These are phyloP conservation scores for Aspergillus tamarii DNA, from an alignment of 2,329 filamentous ascomycete species.

Conservation along the genomic window DNA sequence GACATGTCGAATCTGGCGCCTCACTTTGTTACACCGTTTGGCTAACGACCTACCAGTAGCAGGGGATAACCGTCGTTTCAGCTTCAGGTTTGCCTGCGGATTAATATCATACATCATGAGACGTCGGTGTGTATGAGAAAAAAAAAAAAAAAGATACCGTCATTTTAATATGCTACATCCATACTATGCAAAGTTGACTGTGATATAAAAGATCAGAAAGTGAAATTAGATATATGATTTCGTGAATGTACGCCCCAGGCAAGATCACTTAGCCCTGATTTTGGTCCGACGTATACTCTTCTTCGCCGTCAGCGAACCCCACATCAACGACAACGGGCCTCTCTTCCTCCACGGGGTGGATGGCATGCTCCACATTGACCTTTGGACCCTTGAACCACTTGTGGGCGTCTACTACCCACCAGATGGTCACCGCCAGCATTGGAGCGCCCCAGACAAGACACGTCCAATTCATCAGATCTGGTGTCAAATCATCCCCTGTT, in stretches of 20 bases:
- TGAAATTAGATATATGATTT: neutral
- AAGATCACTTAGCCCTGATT: neutral
- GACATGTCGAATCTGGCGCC: neutral
- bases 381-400: conserved; percentile 74
- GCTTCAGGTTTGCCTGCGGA: neutral
- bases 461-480: conserved; percentile 68
- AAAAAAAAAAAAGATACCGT: neutral
- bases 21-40: neutral
- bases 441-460: conserved; percentile 67
- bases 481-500: conserved; percentile 57
- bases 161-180: neutral
- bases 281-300: conserved; percentile 5
- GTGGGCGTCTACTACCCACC: conserved; percentile 66
- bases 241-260: neutral
- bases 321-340: conserved; percentile 26
- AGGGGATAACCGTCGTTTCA: neutral
- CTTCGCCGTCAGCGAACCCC: conserved; percentile 20
- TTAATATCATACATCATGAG: neutral
- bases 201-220: neutral
- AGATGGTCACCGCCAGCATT: conserved; percentile 62
- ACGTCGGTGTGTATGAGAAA: neutral
- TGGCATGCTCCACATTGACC: conserved; percentile 64
- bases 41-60: neutral
- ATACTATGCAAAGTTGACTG: neutral
- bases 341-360: conserved; percentile 30